phyloP scores from a whole-genome alignment of 228 moss, liverwort and hornwort genomes.

The Sphagnum magellanicum region DNA sequence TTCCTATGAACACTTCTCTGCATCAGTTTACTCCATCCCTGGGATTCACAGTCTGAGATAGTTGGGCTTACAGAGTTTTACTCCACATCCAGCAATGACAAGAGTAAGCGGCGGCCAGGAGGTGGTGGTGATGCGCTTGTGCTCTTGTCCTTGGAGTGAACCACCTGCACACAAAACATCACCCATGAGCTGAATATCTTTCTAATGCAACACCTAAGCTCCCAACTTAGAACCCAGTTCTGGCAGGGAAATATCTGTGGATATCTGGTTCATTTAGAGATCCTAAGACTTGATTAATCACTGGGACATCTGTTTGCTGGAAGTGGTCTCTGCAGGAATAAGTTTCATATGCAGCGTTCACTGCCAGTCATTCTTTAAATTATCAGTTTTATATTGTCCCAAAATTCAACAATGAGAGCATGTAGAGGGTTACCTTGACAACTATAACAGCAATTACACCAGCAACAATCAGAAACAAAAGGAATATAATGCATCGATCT shows the following conservation, averaged over 20 bases:
- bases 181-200: not conserved
- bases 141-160: constrained; percentile 64
- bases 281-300: no score
- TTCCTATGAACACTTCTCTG: no score
- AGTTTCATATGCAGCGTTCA: not conserved
- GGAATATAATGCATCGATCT: constrained; percentile 76
- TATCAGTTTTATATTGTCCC: not conserved
- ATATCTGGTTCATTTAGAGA: no score
- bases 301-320: no score
- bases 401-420: not conserved
- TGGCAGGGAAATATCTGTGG: no score
- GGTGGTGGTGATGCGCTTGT: constrained; percentile 61
- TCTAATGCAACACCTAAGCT: not conserved
- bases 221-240: not conserved
- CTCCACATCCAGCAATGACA: constrained; percentile 11
- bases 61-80: not conserved
- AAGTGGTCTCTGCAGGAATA: not conserved
- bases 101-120: constrained; percentile 41
- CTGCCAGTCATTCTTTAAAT: not conserved
- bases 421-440: constrained; percentile 48
- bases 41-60: no score
- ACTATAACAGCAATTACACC: constrained; percentile 73
- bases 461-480: constrained; percentile 74
- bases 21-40: no score
- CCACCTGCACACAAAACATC: constrained; percentile 46